Evolutionary conservation across 106 monocot species (phyloP).

Genomic region (Dioscorea dumetorum): DNA sequence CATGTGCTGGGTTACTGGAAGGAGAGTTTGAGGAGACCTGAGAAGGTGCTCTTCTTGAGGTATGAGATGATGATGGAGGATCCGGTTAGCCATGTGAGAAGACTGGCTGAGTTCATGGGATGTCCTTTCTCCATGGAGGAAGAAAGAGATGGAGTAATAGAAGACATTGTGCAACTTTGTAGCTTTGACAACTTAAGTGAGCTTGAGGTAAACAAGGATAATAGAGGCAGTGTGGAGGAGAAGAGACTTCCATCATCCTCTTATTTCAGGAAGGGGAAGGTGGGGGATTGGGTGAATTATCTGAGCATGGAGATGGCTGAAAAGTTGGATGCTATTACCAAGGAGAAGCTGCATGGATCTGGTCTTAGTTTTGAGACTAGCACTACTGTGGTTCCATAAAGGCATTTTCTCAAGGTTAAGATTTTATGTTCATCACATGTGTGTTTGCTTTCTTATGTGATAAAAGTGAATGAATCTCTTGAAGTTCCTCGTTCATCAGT

Average conservation of each 20-base stretch:
- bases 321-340: conserved; percentile 18
- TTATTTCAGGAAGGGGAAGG: conserved; percentile 24
- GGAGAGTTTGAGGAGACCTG: conserved; percentile 3
- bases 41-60: conserved; percentile 19
- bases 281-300: conserved; percentile 41
- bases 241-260: background rate
- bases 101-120: conserved; percentile 27
- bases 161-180: conserved; percentile 16
- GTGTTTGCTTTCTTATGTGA: too few relatives aligned
- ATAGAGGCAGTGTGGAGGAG: background rate
- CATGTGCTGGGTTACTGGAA: conserved; percentile 18
- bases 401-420: too few relatives aligned
- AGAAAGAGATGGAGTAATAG: conserved; percentile 11
- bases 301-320: conserved; percentile 27
- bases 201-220: conserved; percentile 10
- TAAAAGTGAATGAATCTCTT: too few relatives aligned
- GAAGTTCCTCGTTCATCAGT: too few relatives aligned
- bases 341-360: conserved; percentile 20
- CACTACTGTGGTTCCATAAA: too few relatives aligned
- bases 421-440: too few relatives aligned
- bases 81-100: conserved; percentile 1
- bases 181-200: conserved; percentile 27
- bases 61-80: conserved; percentile 22
- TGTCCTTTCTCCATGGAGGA: conserved; percentile 17
- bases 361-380: conserved; percentile 10